Conservation (phyloP, 2,329 filamentous ascomycete species). For the Byssochlamys sp. region DNA sequence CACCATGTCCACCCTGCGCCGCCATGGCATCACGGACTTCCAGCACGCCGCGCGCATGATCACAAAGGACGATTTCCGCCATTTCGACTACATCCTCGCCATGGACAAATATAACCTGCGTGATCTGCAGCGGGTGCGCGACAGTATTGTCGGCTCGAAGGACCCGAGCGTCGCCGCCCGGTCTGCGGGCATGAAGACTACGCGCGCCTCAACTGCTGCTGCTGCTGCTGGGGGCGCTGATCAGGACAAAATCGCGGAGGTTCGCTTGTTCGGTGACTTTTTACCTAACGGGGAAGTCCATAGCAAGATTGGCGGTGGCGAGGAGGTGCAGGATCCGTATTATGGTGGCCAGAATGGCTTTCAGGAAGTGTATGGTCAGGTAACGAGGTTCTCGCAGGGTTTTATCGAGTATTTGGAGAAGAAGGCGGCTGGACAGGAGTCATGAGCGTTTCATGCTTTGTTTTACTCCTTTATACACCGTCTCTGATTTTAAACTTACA, state of each 20-base stretch:
- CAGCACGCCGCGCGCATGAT: constrained; percentile 68
- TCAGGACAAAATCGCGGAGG: constrained; percentile 36
- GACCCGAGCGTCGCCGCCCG: constrained; percentile 11
- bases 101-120: constrained; percentile 82
- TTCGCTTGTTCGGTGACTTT: constrained; percentile 80
- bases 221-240: constrained; percentile 24
- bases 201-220: constrained; percentile 21
- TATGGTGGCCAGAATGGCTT: constrained; percentile 81
- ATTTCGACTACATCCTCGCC: constrained; percentile 86
- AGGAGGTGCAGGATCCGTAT: constrained; percentile 81
- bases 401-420: constrained; percentile 55
- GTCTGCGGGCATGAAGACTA: constrained; percentile 16
- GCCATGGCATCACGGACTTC: constrained; percentile 68
- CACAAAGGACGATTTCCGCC: constrained; percentile 60
- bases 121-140: constrained; percentile 55
- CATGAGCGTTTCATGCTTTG: not conserved
- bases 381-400: constrained; percentile 62
- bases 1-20: constrained; percentile 67
- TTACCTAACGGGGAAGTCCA: constrained; percentile 45
- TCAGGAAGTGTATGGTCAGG: constrained; percentile 76
- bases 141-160: constrained; percentile 40
- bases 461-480: not conserved
- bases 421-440: constrained; percentile 4
- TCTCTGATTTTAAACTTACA: not conserved
- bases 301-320: constrained; percentile 38